These are phyloP conservation scores for Orbilia quercus DNA, from an alignment of 2,329 filamentous ascomycete species.

Conservation along the genomic window DNA sequence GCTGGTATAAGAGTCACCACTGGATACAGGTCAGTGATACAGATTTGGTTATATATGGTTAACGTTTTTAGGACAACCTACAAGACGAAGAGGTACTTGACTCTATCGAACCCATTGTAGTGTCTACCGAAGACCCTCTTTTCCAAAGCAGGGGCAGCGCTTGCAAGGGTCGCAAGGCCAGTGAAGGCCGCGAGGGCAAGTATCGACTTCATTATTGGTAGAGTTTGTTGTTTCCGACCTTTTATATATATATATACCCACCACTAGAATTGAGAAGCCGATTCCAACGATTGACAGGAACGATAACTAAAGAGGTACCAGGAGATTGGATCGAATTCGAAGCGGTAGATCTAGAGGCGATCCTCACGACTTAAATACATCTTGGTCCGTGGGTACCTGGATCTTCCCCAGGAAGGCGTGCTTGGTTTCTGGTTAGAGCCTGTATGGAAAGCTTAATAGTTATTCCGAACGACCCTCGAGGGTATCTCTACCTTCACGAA, in stretches of 20 bases:
- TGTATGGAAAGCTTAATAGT: constrained; percentile 48
- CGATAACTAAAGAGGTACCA: not conserved
- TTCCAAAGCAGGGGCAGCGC: constrained; percentile 32
- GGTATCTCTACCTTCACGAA: constrained; percentile 9
- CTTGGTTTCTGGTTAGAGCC: constrained; percentile 20
- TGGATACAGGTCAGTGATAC: constrained; percentile 50
- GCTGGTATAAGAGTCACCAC: constrained; percentile 64
- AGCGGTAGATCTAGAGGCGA: too few species aligned
- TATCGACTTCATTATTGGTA: constrained; percentile 43
- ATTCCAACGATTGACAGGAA: constrained; percentile 14
- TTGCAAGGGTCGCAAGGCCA: constrained; percentile 40
- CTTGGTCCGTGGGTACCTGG: constrained; percentile 19
- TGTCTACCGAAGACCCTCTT: constrained; percentile 51
- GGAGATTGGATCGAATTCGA: constrained; percentile 18
- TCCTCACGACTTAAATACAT: constrained; percentile 33
- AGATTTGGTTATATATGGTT: constrained; percentile 3
- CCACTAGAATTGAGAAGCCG: not conserved
- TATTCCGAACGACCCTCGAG: constrained; percentile 44
- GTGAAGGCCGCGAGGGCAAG: constrained; percentile 41
- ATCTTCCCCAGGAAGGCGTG: constrained; percentile 20
- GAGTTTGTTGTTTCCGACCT: not conserved
- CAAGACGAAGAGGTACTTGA: constrained; percentile 60
- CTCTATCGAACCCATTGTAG: constrained; percentile 57
- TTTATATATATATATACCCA: not conserved
- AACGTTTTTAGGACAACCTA: constrained; percentile 36